Conservation (phyloP, 352 stramenopile species). For the Phytopythium sindhum region DNA sequence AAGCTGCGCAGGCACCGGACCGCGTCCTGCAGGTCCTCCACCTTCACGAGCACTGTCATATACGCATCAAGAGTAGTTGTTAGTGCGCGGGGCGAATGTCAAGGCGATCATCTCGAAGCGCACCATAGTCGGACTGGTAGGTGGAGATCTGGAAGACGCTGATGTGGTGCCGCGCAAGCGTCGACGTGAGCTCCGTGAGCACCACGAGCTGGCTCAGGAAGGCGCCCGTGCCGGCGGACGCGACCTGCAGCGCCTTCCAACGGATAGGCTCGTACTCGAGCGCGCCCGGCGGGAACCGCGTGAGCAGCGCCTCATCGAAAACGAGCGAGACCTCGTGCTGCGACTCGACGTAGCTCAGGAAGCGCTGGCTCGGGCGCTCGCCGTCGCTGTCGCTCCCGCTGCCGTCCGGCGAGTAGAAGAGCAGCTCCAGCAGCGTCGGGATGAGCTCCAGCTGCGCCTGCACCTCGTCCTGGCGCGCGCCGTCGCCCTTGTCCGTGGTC, state of each 20-base stretch:
- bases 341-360: constrained; percentile 67
- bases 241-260: constrained; percentile 64
- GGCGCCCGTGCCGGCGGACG: constrained; percentile 42
- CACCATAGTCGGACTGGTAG: constrained; percentile 70
- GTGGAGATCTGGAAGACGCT: constrained; percentile 75
- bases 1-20: constrained; percentile 50
- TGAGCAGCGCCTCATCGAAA: constrained; percentile 45
- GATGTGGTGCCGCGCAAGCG: constrained; percentile 42
- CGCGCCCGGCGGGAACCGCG: constrained; percentile 25
- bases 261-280: constrained; percentile 48
- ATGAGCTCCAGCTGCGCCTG: constrained; percentile 23
- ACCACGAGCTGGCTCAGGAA: constrained; percentile 55
- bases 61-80: background rate
- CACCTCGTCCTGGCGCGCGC: background rate
- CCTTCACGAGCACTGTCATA: constrained; percentile 57
- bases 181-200: constrained; percentile 57
- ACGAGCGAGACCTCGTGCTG: constrained; percentile 68
- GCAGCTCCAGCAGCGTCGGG: constrained; percentile 43
- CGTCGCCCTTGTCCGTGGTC: constrained; percentile 37
- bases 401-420: constrained; percentile 41
- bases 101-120: background rate
- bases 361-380: constrained; percentile 16
- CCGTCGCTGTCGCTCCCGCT: background rate
- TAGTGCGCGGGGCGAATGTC: background rate
- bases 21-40: constrained; percentile 42